phyloP scores from a whole-genome alignment of 2,329 filamentous ascomycete species.

The Beauveria sp. region DNA sequence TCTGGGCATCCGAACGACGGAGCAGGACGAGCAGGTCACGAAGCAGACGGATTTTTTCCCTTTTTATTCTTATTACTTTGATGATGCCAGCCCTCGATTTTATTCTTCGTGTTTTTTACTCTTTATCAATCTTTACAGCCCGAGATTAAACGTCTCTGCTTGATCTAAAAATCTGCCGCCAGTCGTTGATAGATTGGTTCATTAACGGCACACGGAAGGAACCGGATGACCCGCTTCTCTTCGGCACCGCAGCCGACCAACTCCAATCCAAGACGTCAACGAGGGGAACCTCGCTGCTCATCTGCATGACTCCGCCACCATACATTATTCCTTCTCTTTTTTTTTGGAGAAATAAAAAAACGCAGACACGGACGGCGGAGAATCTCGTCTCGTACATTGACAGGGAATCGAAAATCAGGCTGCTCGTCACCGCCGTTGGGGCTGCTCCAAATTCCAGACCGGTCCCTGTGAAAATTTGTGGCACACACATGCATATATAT shows the following conservation, averaged over 20 bases:
- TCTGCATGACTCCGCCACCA: background rate
- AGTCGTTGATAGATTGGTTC: too few species aligned
- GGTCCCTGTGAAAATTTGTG: background rate
- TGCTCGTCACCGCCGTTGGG: too few species aligned
- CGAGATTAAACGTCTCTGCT: too few species aligned
- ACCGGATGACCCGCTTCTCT: constrained; percentile 4
- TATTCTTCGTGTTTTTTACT: too few species aligned
- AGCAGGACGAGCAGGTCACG: background rate
- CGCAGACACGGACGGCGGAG: background rate
- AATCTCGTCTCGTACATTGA: too few species aligned
- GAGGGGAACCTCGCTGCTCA: background rate
- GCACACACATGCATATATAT: background rate
- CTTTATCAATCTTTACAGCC: too few species aligned
- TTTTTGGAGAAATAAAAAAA: background rate
- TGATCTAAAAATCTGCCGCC: too few species aligned
- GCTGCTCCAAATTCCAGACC: too few species aligned
- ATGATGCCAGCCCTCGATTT: too few species aligned
- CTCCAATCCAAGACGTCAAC: background rate
- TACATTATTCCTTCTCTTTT: background rate
- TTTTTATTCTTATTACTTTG: background rate
- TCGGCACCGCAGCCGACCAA: constrained; percentile 5
- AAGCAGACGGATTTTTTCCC: background rate
- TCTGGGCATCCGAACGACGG: background rate
- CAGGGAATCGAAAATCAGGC: too few species aligned
- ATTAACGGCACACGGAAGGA: background rate